Evolutionary conservation across 345 rosid species (phyloP).

Genomic region (Acer negundo): DNA sequence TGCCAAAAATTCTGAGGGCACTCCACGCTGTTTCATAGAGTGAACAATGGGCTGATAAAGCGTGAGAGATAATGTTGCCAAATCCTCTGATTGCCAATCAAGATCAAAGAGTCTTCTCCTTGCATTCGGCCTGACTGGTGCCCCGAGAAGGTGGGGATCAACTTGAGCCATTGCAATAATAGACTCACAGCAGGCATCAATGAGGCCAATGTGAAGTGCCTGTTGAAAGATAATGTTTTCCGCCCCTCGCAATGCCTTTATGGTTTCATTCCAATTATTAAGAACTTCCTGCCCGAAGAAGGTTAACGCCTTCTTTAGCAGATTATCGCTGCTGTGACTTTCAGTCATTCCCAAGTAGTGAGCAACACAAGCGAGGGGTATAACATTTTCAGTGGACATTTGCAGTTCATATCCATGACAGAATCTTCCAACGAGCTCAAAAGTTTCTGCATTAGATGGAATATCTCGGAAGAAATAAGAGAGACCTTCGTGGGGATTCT

Average conservation of each 20-base stretch:
- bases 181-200: slow-evolving; percentile 63
- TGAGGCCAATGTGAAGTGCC: slow-evolving; percentile 47
- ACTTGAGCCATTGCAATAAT: slow-evolving; percentile 50
- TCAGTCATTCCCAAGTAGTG: slow-evolving; percentile 68
- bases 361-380: slow-evolving; percentile 65
- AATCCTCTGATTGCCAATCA: slow-evolving; percentile 62
- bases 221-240: slow-evolving; percentile 39
- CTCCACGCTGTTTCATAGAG: slow-evolving; percentile 38
- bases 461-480: slow-evolving; percentile 43
- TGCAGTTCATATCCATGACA: slow-evolving; percentile 55
- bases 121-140: slow-evolving; percentile 62
- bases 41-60: slow-evolving; percentile 50
- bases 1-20: slow-evolving; percentile 43
- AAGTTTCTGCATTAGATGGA: slow-evolving; percentile 53
- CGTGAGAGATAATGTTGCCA: slow-evolving; percentile 53
- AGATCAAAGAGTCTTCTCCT: slow-evolving; percentile 61
- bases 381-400: slow-evolving; percentile 53
- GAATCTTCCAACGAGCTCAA: slow-evolving; percentile 69
- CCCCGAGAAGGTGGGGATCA: slow-evolving; percentile 67
- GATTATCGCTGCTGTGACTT: slow-evolving; percentile 56
- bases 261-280: slow-evolving; percentile 75
- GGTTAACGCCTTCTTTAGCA: slow-evolving; percentile 42
- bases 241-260: slow-evolving; percentile 51
- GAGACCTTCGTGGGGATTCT: slow-evolving; percentile 34
- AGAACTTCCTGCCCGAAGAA: slow-evolving; percentile 59